Percentiles rank a stretch among this genome's conserved stretches.
Evolutionary conservation across 2,329 filamentous ascomycete species (phyloP).

Genomic region (Colletotrichum sp.): DNA sequence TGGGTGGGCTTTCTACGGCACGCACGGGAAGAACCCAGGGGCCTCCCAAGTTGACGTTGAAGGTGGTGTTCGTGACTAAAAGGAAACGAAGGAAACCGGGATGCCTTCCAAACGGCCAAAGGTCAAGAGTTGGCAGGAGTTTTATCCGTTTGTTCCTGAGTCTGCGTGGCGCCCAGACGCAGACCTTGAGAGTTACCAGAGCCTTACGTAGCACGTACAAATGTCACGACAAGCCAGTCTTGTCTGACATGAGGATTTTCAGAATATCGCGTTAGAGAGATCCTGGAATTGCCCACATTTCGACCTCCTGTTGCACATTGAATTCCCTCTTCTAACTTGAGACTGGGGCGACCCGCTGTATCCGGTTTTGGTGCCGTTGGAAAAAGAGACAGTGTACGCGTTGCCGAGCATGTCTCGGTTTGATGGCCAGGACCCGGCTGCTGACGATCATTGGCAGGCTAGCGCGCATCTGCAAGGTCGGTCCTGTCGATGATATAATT

Average conservation of each 20-base stretch:
- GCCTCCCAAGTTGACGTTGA: background rate
- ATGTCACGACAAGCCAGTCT: background rate
- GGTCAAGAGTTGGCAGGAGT: background rate
- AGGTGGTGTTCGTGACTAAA: slow-evolving; percentile 3
- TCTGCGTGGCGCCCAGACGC: background rate
- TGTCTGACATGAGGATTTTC: background rate
- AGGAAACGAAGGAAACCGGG: background rate
- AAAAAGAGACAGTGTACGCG: background rate
- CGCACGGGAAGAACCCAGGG: background rate
- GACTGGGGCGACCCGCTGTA: background rate
- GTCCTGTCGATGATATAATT: background rate
- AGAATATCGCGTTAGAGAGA: background rate
- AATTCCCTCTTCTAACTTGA: background rate
- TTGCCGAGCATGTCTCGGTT: slow-evolving; percentile 10
- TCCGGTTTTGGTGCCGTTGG: background rate
- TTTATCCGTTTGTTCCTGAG: background rate
- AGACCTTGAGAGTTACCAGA: background rate
- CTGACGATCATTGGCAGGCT: slow-evolving; percentile 6
- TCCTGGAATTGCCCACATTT: background rate
- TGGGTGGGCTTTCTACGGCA: background rate
- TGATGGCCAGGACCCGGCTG: background rate
- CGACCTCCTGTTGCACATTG: background rate
- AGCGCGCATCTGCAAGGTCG: background rate
- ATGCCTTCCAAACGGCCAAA: background rate
- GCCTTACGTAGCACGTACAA: background rate